Conservation (phyloP, 2,329 filamentous ascomycete genomes). For the Bipolaris oryzae region DNA sequence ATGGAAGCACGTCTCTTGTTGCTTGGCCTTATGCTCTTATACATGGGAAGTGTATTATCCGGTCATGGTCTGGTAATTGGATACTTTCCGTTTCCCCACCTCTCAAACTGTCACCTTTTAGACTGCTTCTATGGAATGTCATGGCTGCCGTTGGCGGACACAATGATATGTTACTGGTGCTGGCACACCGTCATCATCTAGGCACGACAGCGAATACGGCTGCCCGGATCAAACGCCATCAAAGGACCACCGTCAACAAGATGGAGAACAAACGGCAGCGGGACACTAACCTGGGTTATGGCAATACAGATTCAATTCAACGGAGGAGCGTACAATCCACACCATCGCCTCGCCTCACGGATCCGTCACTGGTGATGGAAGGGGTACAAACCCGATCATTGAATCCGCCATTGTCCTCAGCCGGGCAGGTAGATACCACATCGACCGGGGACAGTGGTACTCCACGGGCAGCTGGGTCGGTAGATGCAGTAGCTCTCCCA, state of each 20-base stretch:
- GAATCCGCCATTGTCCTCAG: background rate
- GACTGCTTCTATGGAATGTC: conserved; percentile 4
- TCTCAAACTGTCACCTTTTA: conserved; percentile 1
- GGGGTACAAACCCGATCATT: background rate
- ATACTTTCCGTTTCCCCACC: background rate
- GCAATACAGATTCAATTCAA: background rate
- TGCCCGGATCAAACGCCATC: background rate
- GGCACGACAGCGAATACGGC: background rate
- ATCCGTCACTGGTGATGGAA: background rate
- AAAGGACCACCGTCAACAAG: background rate
- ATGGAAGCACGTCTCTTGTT: conserved; percentile 6
- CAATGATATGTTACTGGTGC: conserved; percentile 7
- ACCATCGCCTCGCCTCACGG: background rate
- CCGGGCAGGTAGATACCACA: background rate
- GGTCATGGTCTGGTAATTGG: conserved; percentile 1
- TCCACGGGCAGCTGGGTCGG: background rate
- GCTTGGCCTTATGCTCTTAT: conserved; percentile 1
- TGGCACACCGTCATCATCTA: conserved; percentile 4
- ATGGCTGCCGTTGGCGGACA: conserved; percentile 11
- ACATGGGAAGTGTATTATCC: conserved; percentile 6
- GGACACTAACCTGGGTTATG: background rate
- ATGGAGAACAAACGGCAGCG: background rate
- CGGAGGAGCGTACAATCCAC: background rate
- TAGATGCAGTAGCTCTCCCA: conserved; percentile 5
- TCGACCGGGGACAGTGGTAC: background rate